Evolutionary conservation across 306 rosid genomes (phyloP), one percentile per base, ranked within the genome.

Genomic region (Quercus agrifolia): DNA sequence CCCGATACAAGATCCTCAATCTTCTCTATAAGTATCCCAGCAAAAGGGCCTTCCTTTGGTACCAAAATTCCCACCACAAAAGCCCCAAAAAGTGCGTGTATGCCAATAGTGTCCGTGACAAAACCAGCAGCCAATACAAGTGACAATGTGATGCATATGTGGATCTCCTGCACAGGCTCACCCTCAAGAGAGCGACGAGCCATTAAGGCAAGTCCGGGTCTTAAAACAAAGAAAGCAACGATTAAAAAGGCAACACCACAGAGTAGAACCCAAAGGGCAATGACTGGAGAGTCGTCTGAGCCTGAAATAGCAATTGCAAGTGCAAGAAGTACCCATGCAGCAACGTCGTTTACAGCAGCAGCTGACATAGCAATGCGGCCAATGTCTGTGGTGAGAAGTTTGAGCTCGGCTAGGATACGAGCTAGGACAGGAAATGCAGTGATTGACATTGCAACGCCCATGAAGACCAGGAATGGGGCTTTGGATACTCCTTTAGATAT

Each of bases 391-490:
- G 97, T 91, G 38, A 91, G 93, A 59, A 89, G 91, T 62, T 91
- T 91, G 75, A 91, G 91, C 87, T 91, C 96, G 14, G 96, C 93
- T 0, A 91, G 89, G 84, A 91, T 91, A 14, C 97, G 88, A 20
- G 97, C 92, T 0, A 91, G 88, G 57, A 91, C 93, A 0, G 97
- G 93, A 23, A 91, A 91, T 2, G 97, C 97, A 0, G 97, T 91
- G 67, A 91, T 89, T 33, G 97, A 91, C 63, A 91, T 83, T 15
- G 97, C 86, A 15, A 91, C 97, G 1, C 97, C 97, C 91, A 89
- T 91, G 86, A 91, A 91, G 54, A 91, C 92, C 12, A 91, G 83
- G 70, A 91, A 88, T 21, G 97, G 33, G 18, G 80, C 15, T 4
- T 80, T 70, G 1, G 80, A 52, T 7, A 56, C 91, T 11, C 86